Base-by-base conservation (phyloP, 2,329 filamentous ascomycete genomes). In the Dryadomyces quercivorus region DNA sequence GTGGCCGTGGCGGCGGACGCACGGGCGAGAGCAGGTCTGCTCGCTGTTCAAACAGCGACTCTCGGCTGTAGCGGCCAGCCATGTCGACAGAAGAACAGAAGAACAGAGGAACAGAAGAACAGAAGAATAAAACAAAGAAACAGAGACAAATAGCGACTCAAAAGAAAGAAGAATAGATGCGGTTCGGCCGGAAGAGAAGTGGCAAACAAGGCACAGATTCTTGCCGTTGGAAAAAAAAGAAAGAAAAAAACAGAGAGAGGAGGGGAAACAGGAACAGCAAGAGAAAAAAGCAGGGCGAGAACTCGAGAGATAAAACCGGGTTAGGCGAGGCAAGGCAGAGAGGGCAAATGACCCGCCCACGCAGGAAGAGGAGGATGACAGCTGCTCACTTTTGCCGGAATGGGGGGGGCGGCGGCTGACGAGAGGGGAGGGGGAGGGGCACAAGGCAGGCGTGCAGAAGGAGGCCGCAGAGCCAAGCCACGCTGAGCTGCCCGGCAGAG, bases 21-120 rank as follows among this genome's bases (percentile, higher is more conserved):
- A 9, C 9, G 44, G 43, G n/a, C 22, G 13, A 13, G 26, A 34
- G 21, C 55, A 59, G 43, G 54, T 54, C 44, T 31, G 26, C 26
- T 51, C 53, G 16, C 47, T 60, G 56, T 42, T 46, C 26, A 49
- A 44, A n/a, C 16, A 52, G 22, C 38, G 51, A 50, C 21, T 59
- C 55, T 9, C 56, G 55, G 50, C 50, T 54, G 18, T 51, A 48
- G 45, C 53, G 59, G 38, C 42, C 34, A 10, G 56, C 22, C 59
- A 60, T 60, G 44, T 8, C 40, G 50, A 21, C 34, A n/a, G 31
- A 40, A 38, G 16, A n/a, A 20, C n/a, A 51, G 12, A 16, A 31
- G 12, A 44, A 20, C 12, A 50, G 31, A 50, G 38, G 18, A 15
- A 42, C 9, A 43, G 10, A 46, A 16, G 21, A 46, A 38, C 38